Evolutionary conservation across 345 rosid genomes (phyloP), one percentile per base, ranked within the genome.

Genomic region (Aethionema arabicum): DNA sequence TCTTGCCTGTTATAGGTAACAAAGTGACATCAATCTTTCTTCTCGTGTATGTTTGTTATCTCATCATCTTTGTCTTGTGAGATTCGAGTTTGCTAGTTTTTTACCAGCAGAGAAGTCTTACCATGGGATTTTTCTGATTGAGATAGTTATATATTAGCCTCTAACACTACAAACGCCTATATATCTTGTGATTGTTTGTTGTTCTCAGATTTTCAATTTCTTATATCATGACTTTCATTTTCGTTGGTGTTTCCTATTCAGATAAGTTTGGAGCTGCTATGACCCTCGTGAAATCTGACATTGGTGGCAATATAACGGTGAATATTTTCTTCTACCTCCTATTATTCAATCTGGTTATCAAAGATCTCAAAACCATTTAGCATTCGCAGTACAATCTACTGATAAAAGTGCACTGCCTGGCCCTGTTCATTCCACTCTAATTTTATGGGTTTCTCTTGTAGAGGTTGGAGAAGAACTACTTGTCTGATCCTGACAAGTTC

Each of bases 201-300:
- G 29, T 11, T 32, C 11, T 51, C 2, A 21, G 1, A 21, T 21
- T 2, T n/a, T 14, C 37, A 63, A 33, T 42, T 56, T 70, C 60
- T 21, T 58, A 1, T 15, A 50, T 51, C 10, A 10, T 58, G 16
- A 52, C 30, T 57, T 40, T 29, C 27, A 5, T 57, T 29, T 36
- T 56, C 33, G 32, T 7, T 56, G 40, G 41, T 66, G 27, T 66
- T 45, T 44, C 12, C 39, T 51, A 57, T 53, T 3, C 84, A 92
- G 98, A 93, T 13, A 85, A 93, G 67, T 93, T 93, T 76, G 97
- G 99, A 69, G 79, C 95, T 31, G 90, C 99, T 53, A 80, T 93
- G 96, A 31, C 83, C 10, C 90, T 93, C 11, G 96, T 93, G 65
- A 93, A 93, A 77, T 63, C 84, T 66, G 99, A 93, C 74, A 67